These are phyloP conservation scores for Hyaloperonospora arabidopsidis DNA, from an alignment of 352 stramenopile genomes.

Conservation along the genomic window DNA sequence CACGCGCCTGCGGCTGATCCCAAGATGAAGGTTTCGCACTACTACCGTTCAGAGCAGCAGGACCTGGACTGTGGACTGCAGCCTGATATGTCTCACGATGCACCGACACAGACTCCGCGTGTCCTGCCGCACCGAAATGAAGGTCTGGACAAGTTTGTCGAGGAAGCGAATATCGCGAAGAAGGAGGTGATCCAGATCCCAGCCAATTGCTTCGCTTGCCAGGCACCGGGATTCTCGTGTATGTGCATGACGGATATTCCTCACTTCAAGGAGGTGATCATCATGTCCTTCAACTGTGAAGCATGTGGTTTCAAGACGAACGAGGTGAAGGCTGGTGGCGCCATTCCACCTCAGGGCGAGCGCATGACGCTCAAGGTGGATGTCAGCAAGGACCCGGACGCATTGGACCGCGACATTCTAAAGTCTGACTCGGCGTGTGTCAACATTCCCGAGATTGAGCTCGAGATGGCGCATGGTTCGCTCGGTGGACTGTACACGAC, in stretches of 20 bases:
- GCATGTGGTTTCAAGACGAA: constrained; percentile 88
- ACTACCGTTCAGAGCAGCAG: constrained; percentile 70
- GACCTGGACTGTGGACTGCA: constrained; percentile 67
- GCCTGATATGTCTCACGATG: constrained; percentile 51
- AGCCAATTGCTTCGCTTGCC: constrained; percentile 74
- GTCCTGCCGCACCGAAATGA: constrained; percentile 57
- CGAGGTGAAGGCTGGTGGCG: constrained; percentile 88
- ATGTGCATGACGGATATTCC: constrained; percentile 92
- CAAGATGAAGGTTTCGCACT: constrained; percentile 57
- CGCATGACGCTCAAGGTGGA: constrained; percentile 64
- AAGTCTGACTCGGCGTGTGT: constrained; percentile 84
- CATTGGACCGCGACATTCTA: constrained; percentile 88
- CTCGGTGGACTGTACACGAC: constrained; percentile 89
- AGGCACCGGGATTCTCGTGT: constrained; percentile 49
- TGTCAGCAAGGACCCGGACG: constrained; percentile 33
- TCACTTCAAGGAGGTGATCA: constrained; percentile 91
- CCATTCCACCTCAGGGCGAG: constrained; percentile 77
- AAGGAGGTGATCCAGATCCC: constrained; percentile 83
- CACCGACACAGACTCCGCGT: constrained; percentile 34
- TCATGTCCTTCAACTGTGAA: constrained; percentile 90
- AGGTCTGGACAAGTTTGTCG: constrained; percentile 58
- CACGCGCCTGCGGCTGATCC: constrained; percentile 69
- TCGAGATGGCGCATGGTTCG: constrained; percentile 85
- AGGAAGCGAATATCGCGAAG: constrained; percentile 55
- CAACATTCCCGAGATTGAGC: constrained; percentile 87